Conservation (phyloP, 139 green algal species). For the Tetradesmus lagerheimii region DNA sequence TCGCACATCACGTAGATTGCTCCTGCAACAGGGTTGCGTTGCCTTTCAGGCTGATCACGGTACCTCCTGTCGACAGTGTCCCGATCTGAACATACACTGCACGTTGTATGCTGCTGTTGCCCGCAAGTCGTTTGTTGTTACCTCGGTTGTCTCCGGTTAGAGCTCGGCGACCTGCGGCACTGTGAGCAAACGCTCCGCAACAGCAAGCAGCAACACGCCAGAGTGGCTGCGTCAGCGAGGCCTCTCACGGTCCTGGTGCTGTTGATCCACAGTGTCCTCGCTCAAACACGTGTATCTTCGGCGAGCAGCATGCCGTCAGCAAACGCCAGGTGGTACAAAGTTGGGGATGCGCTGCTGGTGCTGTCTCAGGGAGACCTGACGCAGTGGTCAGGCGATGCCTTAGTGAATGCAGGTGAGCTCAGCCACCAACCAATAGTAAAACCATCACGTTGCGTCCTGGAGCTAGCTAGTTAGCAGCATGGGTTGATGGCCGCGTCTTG, state of each 20-base stretch:
- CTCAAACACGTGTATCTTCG: background rate
- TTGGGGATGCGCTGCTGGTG: conserved; percentile 53
- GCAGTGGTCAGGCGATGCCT: conserved; percentile 74
- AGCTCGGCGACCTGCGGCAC: background rate
- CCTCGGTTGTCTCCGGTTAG: background rate
- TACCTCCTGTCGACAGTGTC: background rate
- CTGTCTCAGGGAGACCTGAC: conserved; percentile 84
- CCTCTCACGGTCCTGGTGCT: background rate
- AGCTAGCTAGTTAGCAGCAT: no score
- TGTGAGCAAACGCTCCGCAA: background rate
- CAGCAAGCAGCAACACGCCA: background rate
- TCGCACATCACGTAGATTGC: background rate
- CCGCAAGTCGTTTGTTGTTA: background rate
- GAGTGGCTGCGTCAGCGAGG: background rate
- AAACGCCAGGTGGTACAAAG: conserved; percentile 48
- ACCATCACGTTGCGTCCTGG: no score
- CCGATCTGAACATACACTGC: background rate
- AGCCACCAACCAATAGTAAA: background rate
- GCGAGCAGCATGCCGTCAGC: conserved; percentile 46
- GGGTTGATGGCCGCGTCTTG: background rate
- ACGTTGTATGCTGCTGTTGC: background rate
- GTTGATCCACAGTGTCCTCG: background rate
- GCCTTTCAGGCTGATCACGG: background rate
- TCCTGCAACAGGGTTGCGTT: no score
- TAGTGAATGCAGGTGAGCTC: conserved; percentile 85